Evolutionary conservation across 352 stramenopile genomes (phyloP), one percentile per base, ranked within the genome.

Genomic region (Phytophthora citrophthora): DNA sequence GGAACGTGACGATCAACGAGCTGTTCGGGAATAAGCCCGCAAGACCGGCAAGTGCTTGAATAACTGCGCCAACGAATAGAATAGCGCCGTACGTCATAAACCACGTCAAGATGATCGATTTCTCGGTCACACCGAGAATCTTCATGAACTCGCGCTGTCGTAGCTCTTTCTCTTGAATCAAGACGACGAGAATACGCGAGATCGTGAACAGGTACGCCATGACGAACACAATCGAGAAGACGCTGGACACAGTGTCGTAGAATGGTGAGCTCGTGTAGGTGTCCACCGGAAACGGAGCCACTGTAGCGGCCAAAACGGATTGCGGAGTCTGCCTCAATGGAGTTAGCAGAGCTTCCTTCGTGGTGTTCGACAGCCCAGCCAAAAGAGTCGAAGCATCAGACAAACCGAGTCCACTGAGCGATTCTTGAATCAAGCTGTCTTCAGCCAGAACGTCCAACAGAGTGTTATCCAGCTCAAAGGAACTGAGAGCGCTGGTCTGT

Each of bases 111-210:
- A 81, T 70, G 36, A 93, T 91, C 7, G 64, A 71, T 9, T 58
- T 73, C 43, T 93, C 82, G 5, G 72, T 95, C 16, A 98, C 80
- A 16, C 95, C 95, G 54, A 98, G 90, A 48, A 88, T 85, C 67
- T 94, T 93, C 73, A 98, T 95, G 49, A 86, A 83, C 65, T 98
- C 94, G 15, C 93, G 90, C 36, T 91, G 79, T 4, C 88, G 78
- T 1, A 79, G 74, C 50, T 98, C 94, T 36, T 97, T 97, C 64
- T 98, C 94, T 27, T 77, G 58, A 11, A 98, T 95, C 20, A 98
- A 69, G 5, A 81, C 70, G 4, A 91, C 72, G 26, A 98, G 69
- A 34, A 97, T 74, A 5, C 81, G 76, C 9, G 89, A 96, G 9
- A 96, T 79, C 8, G 89, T 83, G 69, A 94, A 95, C 12, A 98